A percentile compares a stretch with the other conserved stretches of the same genome.
Conservation (phyloP, 345 rosid genomes). For the Angophora floribunda region DNA sequence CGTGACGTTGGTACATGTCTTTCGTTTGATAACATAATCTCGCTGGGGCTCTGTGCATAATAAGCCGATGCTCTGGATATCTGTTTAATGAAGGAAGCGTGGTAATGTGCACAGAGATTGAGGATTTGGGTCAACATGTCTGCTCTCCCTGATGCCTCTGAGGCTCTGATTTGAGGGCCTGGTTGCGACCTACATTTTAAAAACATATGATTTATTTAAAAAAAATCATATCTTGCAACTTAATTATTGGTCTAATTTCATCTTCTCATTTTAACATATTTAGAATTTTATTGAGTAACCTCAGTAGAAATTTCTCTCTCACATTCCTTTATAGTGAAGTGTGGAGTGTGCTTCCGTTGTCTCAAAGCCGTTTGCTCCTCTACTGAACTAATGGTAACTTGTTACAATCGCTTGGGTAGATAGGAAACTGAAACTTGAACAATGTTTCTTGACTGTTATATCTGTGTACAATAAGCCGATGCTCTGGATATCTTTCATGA, state of each 20-base stretch:
- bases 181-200: background rate
- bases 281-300: background rate
- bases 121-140: slow-evolving; percentile 2
- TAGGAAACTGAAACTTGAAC: background rate
- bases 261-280: background rate
- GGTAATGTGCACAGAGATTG: slow-evolving; percentile 6
- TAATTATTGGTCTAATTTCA: background rate
- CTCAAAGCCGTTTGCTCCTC: background rate
- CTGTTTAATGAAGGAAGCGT: background rate
- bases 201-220: background rate
- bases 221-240: background rate
- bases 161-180: slow-evolving; percentile 1
- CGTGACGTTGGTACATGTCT: background rate
- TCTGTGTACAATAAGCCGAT: slow-evolving; percentile 5
- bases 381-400: background rate
- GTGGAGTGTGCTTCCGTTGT: background rate
- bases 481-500: background rate
- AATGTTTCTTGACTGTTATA: background rate
- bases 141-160: background rate
- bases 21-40: background rate
- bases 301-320: background rate
- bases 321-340: background rate
- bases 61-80: slow-evolving; percentile 14
- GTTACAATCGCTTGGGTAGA: background rate
- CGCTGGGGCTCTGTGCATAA: background rate